Evolutionary conservation across 495 filamentous ascomycete species (phyloP).

Genomic region (Hyaloscypha bicolor): DNA sequence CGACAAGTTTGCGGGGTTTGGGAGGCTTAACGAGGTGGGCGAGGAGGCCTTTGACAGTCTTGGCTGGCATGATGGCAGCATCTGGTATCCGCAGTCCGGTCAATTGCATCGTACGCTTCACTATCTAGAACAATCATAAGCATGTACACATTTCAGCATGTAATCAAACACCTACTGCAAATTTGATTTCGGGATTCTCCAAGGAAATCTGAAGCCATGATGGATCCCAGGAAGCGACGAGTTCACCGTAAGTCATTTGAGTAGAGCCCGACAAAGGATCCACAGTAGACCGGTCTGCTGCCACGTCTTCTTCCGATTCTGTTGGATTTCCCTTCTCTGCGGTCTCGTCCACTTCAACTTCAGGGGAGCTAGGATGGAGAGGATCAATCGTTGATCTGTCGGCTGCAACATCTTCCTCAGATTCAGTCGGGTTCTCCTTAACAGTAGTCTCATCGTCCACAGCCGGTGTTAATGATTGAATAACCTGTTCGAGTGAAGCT

Average conservation of each 20-base stretch:
- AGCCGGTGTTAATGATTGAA: conserved; percentile 17
- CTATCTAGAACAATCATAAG: conserved; percentile 50
- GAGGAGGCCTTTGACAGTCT: conserved; percentile 59
- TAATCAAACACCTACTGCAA: conserved; percentile 61
- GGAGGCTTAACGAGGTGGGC: conserved; percentile 54
- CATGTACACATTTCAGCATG: conserved; percentile 16
- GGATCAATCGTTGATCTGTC: conserved; percentile 26
- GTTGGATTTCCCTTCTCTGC: conserved; percentile 19
- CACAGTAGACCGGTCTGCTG: conserved; percentile 25
- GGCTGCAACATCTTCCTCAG: conserved; percentile 30
- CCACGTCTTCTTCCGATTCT: conserved; percentile 31
- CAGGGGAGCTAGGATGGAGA: conserved; percentile 1
- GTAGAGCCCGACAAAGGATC: conserved; percentile 15
- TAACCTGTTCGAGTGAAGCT: conserved; percentile 20
- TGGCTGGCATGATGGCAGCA: conserved; percentile 53
- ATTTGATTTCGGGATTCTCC: conserved; percentile 62
- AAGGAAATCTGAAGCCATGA: conserved; percentile 59
- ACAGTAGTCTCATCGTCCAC: conserved; percentile 13
- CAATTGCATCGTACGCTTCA: conserved; percentile 77
- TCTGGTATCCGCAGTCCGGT: conserved; percentile 76
- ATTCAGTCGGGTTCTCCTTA: conserved; percentile 23
- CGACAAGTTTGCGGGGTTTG: conserved; percentile 57
- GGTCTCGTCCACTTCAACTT: conserved; percentile 11
- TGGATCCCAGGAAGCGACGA: conserved; percentile 39
- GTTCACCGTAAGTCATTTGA: conserved; percentile 19